Evolutionary conservation across 2,329 filamentous ascomycete species (phyloP), one percentile per base, ranked within the genome.

Genomic region (Apiospora kogelbergensis): DNA sequence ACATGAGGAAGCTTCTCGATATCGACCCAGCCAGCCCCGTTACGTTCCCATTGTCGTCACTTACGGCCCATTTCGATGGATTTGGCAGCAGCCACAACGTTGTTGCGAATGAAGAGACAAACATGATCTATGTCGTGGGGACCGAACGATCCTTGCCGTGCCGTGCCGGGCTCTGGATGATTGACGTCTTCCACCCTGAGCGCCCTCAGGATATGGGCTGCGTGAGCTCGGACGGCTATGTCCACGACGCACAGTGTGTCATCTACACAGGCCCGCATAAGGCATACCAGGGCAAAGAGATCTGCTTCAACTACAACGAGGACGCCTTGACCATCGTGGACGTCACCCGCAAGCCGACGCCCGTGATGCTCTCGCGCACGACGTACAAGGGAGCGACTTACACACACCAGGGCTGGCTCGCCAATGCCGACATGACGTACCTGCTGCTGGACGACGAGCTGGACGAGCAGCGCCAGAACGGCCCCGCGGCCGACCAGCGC

Each of bases 211-310:
- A 80, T 26, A 84, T 85, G 7, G 88, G 87, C 57, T 89, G 87
- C 73, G 84, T 84, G 9, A 80, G 82, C 24, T 74, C 81, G 22
- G 87, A 89, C 74, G 87, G 86, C 45, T 89, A 90, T 74, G 86
- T 89, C 17, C 87, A 90, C 76, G 87, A 89, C 72, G 87, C 87
- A 2, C 87, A 90, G 77, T 89, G 87, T 75, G 78, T 90, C 46
- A 82, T 84, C 70, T 87, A 87, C 78, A 81, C 81, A 22, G 85
- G 85, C 0, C 84, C 85, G 0, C 83, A 86, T 71, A 76, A 73
- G 24, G 75, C 79, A 67, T 86, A 82, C 73, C 76, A 76, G 6
- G 84, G 83, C 67, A 79, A 77, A 26, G 84, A 87, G 71, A 84
- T 87, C 76, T 87, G 85, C 81, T 87, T 86, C 73, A 84, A 84